These are phyloP conservation scores for Syncephalastrum sp. DNA, from an alignment of 371 early-diverging fungal genomes.

Conservation along the genomic window DNA sequence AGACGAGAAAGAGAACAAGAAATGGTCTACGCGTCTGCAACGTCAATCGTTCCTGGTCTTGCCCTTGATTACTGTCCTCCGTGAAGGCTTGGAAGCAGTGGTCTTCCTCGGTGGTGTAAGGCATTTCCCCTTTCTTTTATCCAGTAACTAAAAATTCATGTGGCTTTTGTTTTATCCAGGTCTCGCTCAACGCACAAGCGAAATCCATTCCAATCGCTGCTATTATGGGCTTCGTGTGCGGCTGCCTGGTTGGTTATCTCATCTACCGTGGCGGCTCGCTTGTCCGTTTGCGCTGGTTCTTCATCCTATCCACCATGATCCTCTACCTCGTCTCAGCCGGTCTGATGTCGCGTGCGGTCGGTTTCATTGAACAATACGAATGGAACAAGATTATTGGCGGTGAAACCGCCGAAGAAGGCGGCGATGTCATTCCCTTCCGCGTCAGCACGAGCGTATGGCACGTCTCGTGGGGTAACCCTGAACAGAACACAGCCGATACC, in stretches of 20 bases:
- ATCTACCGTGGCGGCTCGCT: slow-evolving; percentile 70
- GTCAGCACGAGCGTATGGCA: slow-evolving; percentile 38
- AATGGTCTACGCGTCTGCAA: slow-evolving; percentile 25
- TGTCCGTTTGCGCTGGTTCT: slow-evolving; percentile 73
- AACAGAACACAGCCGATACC: slow-evolving; percentile 14
- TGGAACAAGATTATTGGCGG: slow-evolving; percentile 59
- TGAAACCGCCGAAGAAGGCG: slow-evolving; percentile 40
- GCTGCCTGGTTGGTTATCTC: slow-evolving; percentile 62
- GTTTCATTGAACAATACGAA: slow-evolving; percentile 57
- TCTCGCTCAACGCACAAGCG: slow-evolving; percentile 63
- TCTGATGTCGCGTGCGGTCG: slow-evolving; percentile 57
- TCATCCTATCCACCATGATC: slow-evolving; percentile 68
- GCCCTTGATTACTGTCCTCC: slow-evolving; percentile 76
- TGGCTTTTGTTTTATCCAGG: slow-evolving; percentile 55
- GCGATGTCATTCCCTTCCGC: slow-evolving; percentile 34
- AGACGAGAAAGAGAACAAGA: slow-evolving; percentile 9
- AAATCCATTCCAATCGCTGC: slow-evolving; percentile 78
- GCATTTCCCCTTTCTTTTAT: slow-evolving; percentile 28
- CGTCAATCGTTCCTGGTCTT: slow-evolving; percentile 69
- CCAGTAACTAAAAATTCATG: slow-evolving; percentile 52
- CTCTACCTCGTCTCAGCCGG: slow-evolving; percentile 82
- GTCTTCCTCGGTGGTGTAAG: slow-evolving; percentile 82
- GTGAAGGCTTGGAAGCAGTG: slow-evolving; percentile 82
- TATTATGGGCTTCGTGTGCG: slow-evolving; percentile 67
- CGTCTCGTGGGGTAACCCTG: slow-evolving; percentile 40